These are phyloP conservation scores for Microcos paniculata DNA, from an alignment of 345 rosid species.

Conservation along the genomic window DNA sequence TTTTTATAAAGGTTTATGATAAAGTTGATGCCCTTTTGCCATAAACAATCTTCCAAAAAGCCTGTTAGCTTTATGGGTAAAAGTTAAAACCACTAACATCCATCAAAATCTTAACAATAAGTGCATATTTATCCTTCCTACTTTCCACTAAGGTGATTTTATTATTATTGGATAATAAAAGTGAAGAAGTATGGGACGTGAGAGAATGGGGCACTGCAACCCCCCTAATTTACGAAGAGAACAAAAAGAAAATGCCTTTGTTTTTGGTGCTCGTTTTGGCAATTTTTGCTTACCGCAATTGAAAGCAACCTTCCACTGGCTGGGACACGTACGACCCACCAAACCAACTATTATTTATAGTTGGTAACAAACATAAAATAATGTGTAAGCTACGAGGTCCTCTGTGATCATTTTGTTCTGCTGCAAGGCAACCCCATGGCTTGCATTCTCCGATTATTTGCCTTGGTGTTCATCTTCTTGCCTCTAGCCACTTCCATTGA, in stretches of 20 bases:
- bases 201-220: not conserved
- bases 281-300: not conserved
- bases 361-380: constrained; percentile 1
- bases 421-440: constrained; percentile 31
- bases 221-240: not conserved
- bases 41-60: too few species aligned
- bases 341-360: constrained; percentile 1
- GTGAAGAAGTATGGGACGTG: not conserved
- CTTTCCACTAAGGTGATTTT: too few species aligned
- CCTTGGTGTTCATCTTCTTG: constrained; percentile 31
- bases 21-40: too few species aligned
- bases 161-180: not conserved
- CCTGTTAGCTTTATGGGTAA: too few species aligned
- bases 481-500: constrained; percentile 39
- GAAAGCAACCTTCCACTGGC: constrained; percentile 10
- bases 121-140: too few species aligned
- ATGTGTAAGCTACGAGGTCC: not conserved
- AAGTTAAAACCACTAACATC: too few species aligned
- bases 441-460: constrained; percentile 29
- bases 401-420: not conserved
- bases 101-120: too few species aligned
- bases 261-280: not conserved
- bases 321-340: not conserved
- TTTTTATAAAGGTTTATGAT: too few species aligned
- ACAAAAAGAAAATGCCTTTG: not conserved